Evolutionary conservation across 345 rosid species (phyloP), one percentile per base, ranked within the genome.

Genomic region (Firmiana major): DNA sequence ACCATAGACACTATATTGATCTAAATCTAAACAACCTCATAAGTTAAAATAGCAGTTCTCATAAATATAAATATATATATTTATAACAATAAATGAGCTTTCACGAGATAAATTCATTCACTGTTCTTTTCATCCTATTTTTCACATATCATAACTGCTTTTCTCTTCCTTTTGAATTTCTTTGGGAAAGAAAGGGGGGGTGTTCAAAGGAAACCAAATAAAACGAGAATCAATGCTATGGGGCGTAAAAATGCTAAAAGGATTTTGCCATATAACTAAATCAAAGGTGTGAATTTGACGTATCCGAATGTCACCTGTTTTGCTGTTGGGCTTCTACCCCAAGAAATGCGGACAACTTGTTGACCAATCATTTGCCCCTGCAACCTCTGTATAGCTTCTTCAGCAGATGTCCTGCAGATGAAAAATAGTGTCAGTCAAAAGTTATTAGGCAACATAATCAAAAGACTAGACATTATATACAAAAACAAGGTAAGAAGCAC

Each of bases 291-390:
- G 75, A 51, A 54, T 74, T 49, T n/a, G 49, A 66, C 31, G 59
- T n/a, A 57, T 10, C 6, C 45, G 42, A 72, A 26, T 74, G 64
- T 76, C 77, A 91, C 98, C 97, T 92, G 97, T 86, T 89, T 83
- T 69, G 85, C 75, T 15, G 83, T 79, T 49, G 92, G 88, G 78
- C 80, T 89, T 84, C 86, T 89, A 83, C 97, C 96, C 97, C 97
- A 49, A 9, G 74, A 49, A 48, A 70, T 70, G 36, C 55, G 72
- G 72, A 67, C 54, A 22, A 45, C 72, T 67, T 85, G 97, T 85
- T 94, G 97, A 87, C 99, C 99, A 85, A 96, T 92, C 85, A 90
- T 63, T 73, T 90, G 92, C 97, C 95, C 98, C 78, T 96, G 97
- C 98, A 92, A 89, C 83, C 92, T 90, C 75, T 86, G 91, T 53